Evolutionary conservation across 2,329 filamentous ascomycete genomes (phyloP).

Genomic region (Nothopassalora personata): DNA sequence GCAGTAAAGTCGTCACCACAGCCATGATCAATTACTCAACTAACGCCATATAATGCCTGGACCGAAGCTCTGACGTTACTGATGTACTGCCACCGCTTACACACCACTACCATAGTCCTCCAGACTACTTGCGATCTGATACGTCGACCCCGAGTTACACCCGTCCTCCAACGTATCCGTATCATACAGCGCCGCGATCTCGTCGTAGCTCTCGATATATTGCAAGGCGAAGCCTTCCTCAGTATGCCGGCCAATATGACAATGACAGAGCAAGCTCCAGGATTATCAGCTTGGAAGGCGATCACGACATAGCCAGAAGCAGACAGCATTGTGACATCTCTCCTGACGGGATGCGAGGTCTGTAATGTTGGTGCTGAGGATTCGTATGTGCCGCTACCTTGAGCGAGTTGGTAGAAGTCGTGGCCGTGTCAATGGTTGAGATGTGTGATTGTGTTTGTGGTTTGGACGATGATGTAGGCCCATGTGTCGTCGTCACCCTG

Average conservation of each 20-base stretch:
- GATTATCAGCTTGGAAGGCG: slow-evolving; percentile 32
- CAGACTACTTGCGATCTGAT: background rate
- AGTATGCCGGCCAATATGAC: slow-evolving; percentile 31
- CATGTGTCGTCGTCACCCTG: slow-evolving; percentile 8
- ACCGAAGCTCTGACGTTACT: too few relatives aligned
- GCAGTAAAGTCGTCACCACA: background rate
- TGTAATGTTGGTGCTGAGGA: slow-evolving; percentile 26
- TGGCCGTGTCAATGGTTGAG: slow-evolving; percentile 44
- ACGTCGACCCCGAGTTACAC: slow-evolving; percentile 6
- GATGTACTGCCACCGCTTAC: background rate
- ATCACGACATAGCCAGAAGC: slow-evolving; percentile 31
- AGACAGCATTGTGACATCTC: slow-evolving; percentile 32
- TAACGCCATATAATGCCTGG: too few relatives aligned
- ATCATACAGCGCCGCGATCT: slow-evolving; percentile 15
- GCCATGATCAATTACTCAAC: background rate
- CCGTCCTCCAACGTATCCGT: slow-evolving; percentile 1
- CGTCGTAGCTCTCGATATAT: slow-evolving; percentile 22
- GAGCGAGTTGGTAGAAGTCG: slow-evolving; percentile 41
- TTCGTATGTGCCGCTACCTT: slow-evolving; percentile 36
- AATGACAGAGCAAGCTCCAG: slow-evolving; percentile 30
- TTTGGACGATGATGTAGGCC: slow-evolving; percentile 41
- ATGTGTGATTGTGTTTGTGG: slow-evolving; percentile 29
- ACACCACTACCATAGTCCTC: slow-evolving; percentile 7
- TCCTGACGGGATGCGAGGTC: slow-evolving; percentile 28
- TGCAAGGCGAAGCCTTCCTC: slow-evolving; percentile 29